phyloP scores from a whole-genome alignment of 2,329 filamentous ascomycete species.

The Ceratocystis papillata region DNA sequence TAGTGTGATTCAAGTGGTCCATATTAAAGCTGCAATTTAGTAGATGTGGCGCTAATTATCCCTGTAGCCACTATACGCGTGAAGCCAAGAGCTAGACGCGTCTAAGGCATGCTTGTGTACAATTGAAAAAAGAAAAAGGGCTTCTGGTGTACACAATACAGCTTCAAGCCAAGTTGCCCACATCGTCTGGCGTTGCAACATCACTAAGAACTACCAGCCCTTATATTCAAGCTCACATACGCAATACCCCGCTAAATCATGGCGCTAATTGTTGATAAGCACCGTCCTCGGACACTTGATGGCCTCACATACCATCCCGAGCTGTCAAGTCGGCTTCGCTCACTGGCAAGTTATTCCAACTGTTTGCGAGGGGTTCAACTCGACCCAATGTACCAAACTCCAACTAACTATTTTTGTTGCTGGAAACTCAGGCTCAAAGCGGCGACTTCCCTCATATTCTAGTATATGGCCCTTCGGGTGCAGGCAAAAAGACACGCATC shows the following conservation, averaged over 20 bases:
- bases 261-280: conserved; percentile 62
- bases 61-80: conserved; percentile 25
- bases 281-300: conserved; percentile 63
- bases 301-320: conserved; percentile 77
- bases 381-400: not conserved
- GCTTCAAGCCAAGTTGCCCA: not conserved
- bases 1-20: not conserved
- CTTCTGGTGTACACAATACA: not conserved
- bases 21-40: conserved; percentile 10
- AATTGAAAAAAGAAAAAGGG: not conserved
- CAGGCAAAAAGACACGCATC: conserved; percentile 95
- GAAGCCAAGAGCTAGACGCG: conserved; percentile 18
- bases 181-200: not conserved
- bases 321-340: conserved; percentile 73
- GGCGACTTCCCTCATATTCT: conserved; percentile 97
- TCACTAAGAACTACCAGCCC: not conserved
- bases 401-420: conserved; percentile 8
- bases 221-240: not conserved
- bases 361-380: not conserved
- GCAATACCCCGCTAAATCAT: conserved; percentile 33
- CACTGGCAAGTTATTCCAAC: conserved; percentile 52
- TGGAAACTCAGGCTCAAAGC: conserved; percentile 67
- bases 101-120: not conserved
- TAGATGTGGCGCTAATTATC: conserved; percentile 18
- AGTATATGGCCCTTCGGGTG: conserved; percentile 90